These are phyloP conservation scores for Ogataea corticis DNA, from an alignment of 805 yeast genomes.

Conservation along the genomic window DNA sequence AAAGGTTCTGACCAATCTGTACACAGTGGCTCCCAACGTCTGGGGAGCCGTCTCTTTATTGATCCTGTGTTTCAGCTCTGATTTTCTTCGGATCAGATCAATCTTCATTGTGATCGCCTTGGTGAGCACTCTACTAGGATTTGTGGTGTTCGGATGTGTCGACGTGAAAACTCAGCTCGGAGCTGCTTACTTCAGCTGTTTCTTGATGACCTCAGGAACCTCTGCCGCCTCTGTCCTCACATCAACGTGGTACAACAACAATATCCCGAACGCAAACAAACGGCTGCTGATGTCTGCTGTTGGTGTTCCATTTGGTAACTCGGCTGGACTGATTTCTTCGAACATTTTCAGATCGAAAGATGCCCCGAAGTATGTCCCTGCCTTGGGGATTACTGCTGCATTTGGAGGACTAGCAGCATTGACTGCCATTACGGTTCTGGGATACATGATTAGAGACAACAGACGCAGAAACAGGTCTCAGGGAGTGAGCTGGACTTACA, in stretches of 20 bases:
- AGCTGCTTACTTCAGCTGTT: slow-evolving; percentile 21
- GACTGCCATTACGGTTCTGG: slow-evolving; percentile 22
- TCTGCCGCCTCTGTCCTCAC: slow-evolving; percentile 49
- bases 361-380: slow-evolving; percentile 52
- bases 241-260: slow-evolving; percentile 51
- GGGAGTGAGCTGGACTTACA: slow-evolving; percentile 38
- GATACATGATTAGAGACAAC: slow-evolving; percentile 34
- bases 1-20: slow-evolving; percentile 40
- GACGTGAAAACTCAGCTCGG: slow-evolving; percentile 37
- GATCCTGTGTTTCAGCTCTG: slow-evolving; percentile 42
- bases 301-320: slow-evolving; percentile 54
- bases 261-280: slow-evolving; percentile 45
- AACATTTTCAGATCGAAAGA: slow-evolving; percentile 52
- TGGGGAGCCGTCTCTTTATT: slow-evolving; percentile 47
- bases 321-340: slow-evolving; percentile 55
- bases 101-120: slow-evolving; percentile 40
- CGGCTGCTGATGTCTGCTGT: slow-evolving; percentile 47
- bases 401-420: slow-evolving; percentile 45
- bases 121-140: slow-evolving; percentile 43
- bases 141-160: slow-evolving; percentile 45
- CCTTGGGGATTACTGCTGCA: slow-evolving; percentile 47
- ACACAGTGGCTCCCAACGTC: slow-evolving; percentile 47
- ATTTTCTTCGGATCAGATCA: slow-evolving; percentile 39
- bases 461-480: slow-evolving; percentile 40
- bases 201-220: slow-evolving; percentile 46